Conservation (phyloP, 805 yeast species). For the Saccharomyces kudriavzevii region DNA sequence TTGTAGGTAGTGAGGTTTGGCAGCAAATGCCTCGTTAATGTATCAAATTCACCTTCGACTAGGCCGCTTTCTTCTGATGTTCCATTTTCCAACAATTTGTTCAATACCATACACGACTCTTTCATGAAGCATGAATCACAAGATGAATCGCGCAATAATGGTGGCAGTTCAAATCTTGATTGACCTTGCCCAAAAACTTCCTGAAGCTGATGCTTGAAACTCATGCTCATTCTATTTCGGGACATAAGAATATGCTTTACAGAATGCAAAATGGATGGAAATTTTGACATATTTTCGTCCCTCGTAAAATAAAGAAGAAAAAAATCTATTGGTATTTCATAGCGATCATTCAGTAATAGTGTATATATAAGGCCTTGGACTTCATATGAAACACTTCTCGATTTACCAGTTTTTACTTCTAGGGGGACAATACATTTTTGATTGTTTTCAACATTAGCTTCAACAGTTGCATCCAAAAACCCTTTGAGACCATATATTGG, state of each 20-base stretch:
- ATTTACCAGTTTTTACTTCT: conserved; percentile 82
- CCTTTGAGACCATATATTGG: conserved; percentile 88
- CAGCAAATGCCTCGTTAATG: conserved; percentile 43
- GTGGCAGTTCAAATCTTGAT: conserved; percentile 40
- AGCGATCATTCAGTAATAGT: conserved; percentile 68
- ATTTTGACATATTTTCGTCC: conserved; percentile 44
- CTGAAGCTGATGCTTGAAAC: conserved; percentile 38
- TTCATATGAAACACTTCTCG: conserved; percentile 56
- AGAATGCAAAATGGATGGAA: conserved; percentile 47
- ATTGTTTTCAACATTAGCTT: conserved; percentile 39
- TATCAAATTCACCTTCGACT: conserved; percentile 38
- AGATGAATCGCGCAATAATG: conserved; percentile 39
- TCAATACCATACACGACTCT: conserved; percentile 56
- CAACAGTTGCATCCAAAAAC: conserved; percentile 77
- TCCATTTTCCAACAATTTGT: conserved; percentile 54
- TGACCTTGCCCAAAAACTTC: conserved; percentile 8
- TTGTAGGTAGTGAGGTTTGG: conserved; percentile 33
- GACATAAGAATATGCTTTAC: conserved; percentile 60
- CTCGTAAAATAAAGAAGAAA: conserved; percentile 71
- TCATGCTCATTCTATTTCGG: conserved; percentile 61
- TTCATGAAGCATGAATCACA: conserved; percentile 58
- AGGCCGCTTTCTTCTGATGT: conserved; percentile 47
- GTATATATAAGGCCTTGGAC: conserved; percentile 85
- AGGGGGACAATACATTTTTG: conserved; percentile 57
- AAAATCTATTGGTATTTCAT: conserved; percentile 56